Conservation (phyloP, 192 early-diverging fungal genomes). For the Cladochytrium replicatum region DNA sequence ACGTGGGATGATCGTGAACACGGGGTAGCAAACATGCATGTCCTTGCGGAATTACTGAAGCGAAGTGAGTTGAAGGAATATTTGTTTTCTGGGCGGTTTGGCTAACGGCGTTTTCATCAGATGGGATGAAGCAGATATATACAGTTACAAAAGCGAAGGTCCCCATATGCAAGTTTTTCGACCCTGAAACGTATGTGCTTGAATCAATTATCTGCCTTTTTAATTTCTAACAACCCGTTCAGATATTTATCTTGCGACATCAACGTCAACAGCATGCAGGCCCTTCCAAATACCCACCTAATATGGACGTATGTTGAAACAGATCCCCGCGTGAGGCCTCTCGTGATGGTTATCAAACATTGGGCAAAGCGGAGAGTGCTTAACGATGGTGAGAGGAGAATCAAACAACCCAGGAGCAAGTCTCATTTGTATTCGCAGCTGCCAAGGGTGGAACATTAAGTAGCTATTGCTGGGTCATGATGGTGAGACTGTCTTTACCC, state of each 20-base stretch:
- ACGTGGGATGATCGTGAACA: conserved; percentile 64
- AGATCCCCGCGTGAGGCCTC: conserved; percentile 77
- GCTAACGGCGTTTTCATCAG: conserved; percentile 19
- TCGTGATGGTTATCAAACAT: conserved; percentile 88
- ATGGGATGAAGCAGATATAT: conserved; percentile 70
- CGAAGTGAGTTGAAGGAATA: conserved; percentile 40
- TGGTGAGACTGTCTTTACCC: conserved; percentile 30
- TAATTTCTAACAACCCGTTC: too few relatives aligned
- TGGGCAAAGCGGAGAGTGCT: conserved; percentile 79
- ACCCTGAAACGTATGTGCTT: conserved; percentile 59
- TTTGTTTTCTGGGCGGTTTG: background rate
- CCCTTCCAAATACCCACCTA: conserved; percentile 81
- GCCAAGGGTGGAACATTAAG: conserved; percentile 90
- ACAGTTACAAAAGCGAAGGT: conserved; percentile 82
- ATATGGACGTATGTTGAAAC: conserved; percentile 82
- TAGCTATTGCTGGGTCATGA: conserved; percentile 90
- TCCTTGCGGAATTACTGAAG: conserved; percentile 59
- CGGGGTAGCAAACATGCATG: conserved; percentile 49
- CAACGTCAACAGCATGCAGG: conserved; percentile 88
- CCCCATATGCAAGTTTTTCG: conserved; percentile 86
- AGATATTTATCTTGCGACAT: conserved; percentile 78
- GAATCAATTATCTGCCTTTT: background rate
- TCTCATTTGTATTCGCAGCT: conserved; percentile 17
- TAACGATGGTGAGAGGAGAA: conserved; percentile 63
- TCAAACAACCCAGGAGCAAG: background rate